Base-by-base conservation (phyloP, 2,329 filamentous ascomycete species). In the Penicillium sumatraense region DNA sequence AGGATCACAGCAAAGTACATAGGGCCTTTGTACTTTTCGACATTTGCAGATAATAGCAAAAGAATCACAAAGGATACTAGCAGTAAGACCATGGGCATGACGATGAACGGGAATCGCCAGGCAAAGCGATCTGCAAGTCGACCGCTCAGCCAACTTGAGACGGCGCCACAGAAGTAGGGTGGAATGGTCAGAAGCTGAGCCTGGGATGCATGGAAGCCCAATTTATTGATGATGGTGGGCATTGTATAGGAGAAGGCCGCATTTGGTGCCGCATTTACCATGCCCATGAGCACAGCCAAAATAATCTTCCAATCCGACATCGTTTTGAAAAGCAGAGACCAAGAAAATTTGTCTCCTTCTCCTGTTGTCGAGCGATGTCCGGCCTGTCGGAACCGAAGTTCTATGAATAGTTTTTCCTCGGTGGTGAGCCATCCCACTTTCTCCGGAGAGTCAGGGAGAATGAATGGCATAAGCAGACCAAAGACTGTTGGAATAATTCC, bases 151-250 rank as follows among this genome's bases (percentile, higher is more conserved):
- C 70, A 60, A 14, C 68, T 65, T n/a, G 65, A 63, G 48, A 73
- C 62, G 8, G 67, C 70, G 21, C 71, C 74, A 5, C 72, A 62
- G 7, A 60, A 53, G 63, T 92, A 91, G 0, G 89, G 88, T 0
- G 89, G 88, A 0, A 90, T 88, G 5, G 82, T 85, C 48, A 91
- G 80, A 3, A 91, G 78, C 66, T 92, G 89, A 1, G 87, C 83
- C 11, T 74, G 82, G 0, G 86, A 85, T 0, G 78, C 74, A 10
- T 79, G 73, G 72, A 87, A 82, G 3, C 80, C 80, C 66, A 81
- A 68, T 44, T 81, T 74, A 38, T 80, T 75, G 58, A 93, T 86
- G 68, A 93, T 92, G 27, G 84, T 87, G n/a, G 61, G 56, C 18
- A 59, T 51, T 4, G 51, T 51, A 18, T 45, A 51, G 3, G 40